Base-by-base conservation (phyloP, 495 filamentous ascomycete species). In the Neurospora hispaniola region DNA sequence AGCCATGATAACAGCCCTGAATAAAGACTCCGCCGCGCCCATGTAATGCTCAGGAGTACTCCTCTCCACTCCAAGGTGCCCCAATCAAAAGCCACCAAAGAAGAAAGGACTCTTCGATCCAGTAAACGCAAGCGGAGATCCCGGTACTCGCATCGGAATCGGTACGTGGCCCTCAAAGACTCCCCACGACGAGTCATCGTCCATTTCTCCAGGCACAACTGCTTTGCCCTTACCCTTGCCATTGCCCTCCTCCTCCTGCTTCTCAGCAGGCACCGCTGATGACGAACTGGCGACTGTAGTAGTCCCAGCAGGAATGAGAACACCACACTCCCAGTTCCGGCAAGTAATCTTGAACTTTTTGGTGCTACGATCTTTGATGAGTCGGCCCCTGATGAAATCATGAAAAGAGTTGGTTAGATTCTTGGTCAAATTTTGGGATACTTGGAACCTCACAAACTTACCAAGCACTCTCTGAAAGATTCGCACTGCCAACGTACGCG, bases 301-400 rank as follows among this genome's bases (percentile, higher is more conserved):
- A 69, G 44, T 69, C 39, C 68, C 73, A 1, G 87, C 79, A 1
- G 88, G 89, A 12, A 97, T 74, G 3, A 99, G 38, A 0, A 99
- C 94, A 4, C 96, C 96, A 75, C 94, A 98, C 81, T 99, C 96
- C 96, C 96, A 99, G 80, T 98, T 99, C 14, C 92, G 89, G 78
- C 91, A 93, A 72, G 89, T 96, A 23, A 98, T 80, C 75, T 94
- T 97, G 0, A 88, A 86, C 27, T 82, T 74, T 69, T 90, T 90
- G 0, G 86, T 91, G 1, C 74, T 78, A 42, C 85, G 87, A 70
- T 95, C 92, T 71, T 90, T 88, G 46, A 89, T 85, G 3, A 96
- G 81, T 39, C 89, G 90, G 5, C 76, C 77, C 78, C 79, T 78
- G 46, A 46, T 11, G 18, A 41, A 35, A 69, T 23, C 42, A 42